Conservation (phyloP, 2,329 filamentous ascomycete genomes). For the Sporothrix variecibatus region DNA sequence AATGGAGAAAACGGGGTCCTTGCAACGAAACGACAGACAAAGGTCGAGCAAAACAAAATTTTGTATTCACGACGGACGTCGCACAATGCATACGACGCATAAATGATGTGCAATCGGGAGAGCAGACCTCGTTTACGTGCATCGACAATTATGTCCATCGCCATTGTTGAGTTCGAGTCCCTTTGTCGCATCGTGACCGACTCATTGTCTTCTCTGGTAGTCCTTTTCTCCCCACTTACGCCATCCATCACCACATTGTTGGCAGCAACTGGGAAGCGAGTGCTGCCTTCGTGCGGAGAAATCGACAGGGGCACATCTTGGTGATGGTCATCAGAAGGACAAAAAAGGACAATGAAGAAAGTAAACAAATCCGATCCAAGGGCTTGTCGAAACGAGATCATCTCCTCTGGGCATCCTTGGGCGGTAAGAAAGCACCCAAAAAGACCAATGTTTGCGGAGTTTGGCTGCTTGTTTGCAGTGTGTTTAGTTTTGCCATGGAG, state of each 20-base stretch:
- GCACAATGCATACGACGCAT: neutral
- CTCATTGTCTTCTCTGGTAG: neutral
- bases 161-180: neutral
- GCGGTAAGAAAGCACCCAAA: neutral
- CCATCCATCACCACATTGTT: neutral
- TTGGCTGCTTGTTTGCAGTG: neutral
- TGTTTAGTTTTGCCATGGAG: constrained; percentile 16
- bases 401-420: neutral
- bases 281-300: constrained; percentile 15
- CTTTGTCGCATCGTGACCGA: neutral
- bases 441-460: neutral
- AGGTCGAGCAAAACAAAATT: neutral
- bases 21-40: neutral
- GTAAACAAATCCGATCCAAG: constrained; percentile 6
- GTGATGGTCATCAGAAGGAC: neutral
- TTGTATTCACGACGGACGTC: neutral
- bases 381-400: neutral
- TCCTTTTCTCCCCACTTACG: neutral
- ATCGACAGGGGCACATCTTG: neutral
- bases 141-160: neutral
- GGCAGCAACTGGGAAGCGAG: constrained; percentile 9
- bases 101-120: neutral
- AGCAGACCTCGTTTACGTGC: neutral
- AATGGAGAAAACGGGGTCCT: constrained; percentile 8
- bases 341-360: neutral